Percentiles rank a stretch among this genome's conserved stretches.
Evolutionary conservation across 495 filamentous ascomycete species (phyloP).

Genomic region (Hypoxylon cercidicola): DNA sequence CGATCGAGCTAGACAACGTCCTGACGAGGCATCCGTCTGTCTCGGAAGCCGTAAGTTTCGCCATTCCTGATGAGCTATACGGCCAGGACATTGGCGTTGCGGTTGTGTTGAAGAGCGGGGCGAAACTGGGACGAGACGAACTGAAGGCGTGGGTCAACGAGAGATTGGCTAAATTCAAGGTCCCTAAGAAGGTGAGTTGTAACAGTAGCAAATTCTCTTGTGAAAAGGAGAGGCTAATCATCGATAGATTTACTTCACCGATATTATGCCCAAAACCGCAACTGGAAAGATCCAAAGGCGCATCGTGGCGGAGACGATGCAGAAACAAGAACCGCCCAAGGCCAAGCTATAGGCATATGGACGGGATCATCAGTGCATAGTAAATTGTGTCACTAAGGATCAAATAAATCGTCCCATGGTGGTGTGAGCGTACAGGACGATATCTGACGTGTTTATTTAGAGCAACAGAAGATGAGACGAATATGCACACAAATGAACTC

Average conservation of each 20-base stretch:
- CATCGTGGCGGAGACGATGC: constrained; percentile 82
- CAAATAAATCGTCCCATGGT: constrained; percentile 2
- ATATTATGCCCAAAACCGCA: constrained; percentile 88
- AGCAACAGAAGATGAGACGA: constrained; percentile 10
- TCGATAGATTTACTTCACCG: constrained; percentile 75
- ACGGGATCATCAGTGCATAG: constrained; percentile 1
- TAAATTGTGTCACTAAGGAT: neutral
- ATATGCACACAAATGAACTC: neutral
- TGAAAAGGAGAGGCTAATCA: constrained; percentile 7
- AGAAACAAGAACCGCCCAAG: constrained; percentile 60
- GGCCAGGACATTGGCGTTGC: constrained; percentile 85
- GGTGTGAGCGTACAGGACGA: neutral
- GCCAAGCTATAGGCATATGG: constrained; percentile 51
- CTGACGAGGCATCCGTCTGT: constrained; percentile 74
- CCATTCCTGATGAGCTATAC: constrained; percentile 77
- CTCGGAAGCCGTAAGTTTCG: constrained; percentile 82
- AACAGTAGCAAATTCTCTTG: neutral
- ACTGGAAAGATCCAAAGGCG: constrained; percentile 87
- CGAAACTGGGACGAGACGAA: constrained; percentile 62
- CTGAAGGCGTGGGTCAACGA: constrained; percentile 73
- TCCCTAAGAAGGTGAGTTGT: constrained; percentile 77
- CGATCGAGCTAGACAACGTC: constrained; percentile 86
- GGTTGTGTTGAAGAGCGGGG: constrained; percentile 74
- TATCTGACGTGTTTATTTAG: constrained; percentile 1
- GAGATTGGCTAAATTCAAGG: constrained; percentile 81